Conservation (phyloP, 306 rosid genomes). For the Pueraria montana region DNA sequence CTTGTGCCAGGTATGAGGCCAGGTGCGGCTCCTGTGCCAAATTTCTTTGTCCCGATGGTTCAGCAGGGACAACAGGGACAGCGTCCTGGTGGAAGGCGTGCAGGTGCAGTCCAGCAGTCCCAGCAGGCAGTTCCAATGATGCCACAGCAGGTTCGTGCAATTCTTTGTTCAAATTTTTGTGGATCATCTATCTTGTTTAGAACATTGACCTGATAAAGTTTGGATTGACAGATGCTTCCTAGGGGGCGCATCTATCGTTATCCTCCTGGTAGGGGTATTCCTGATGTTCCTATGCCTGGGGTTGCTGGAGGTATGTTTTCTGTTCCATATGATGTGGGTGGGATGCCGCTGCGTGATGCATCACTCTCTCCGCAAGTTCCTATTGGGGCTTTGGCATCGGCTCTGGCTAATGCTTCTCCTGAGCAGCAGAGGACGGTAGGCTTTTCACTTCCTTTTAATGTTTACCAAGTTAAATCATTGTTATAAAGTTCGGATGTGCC, state of each 20-base stretch:
- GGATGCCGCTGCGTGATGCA: slow-evolving; percentile 87
- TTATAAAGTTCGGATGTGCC: neutral
- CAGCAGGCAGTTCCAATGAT: slow-evolving; percentile 93
- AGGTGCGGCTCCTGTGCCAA: slow-evolving; percentile 95
- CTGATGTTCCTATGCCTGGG: slow-evolving; percentile 94
- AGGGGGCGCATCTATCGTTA: slow-evolving; percentile 94
- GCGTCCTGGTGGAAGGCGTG: slow-evolving; percentile 97
- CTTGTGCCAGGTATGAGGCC: slow-evolving; percentile 99
- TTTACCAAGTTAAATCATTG: slow-evolving; percentile 1
- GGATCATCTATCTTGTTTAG: neutral
- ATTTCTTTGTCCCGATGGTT: slow-evolving; percentile 97
- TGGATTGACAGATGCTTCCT: slow-evolving; percentile 78
- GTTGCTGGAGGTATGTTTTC: slow-evolving; percentile 97
- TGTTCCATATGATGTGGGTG: slow-evolving; percentile 90
- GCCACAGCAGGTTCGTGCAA: slow-evolving; percentile 83
- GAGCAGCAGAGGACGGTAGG: slow-evolving; percentile 98
- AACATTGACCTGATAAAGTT: slow-evolving; percentile 41
- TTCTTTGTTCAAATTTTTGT: neutral
- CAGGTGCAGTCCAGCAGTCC: slow-evolving; percentile 79
- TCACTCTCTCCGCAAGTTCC: slow-evolving; percentile 82
- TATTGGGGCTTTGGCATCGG: slow-evolving; percentile 92
- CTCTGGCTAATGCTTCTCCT: slow-evolving; percentile 92
- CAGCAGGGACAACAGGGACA: slow-evolving; percentile 97
- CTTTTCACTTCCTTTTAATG: neutral
- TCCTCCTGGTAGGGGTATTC: slow-evolving; percentile 88